Base-by-base conservation (phyloP, 352 stramenopile genomes). In the Phytopythium cucurbitacearum region DNA sequence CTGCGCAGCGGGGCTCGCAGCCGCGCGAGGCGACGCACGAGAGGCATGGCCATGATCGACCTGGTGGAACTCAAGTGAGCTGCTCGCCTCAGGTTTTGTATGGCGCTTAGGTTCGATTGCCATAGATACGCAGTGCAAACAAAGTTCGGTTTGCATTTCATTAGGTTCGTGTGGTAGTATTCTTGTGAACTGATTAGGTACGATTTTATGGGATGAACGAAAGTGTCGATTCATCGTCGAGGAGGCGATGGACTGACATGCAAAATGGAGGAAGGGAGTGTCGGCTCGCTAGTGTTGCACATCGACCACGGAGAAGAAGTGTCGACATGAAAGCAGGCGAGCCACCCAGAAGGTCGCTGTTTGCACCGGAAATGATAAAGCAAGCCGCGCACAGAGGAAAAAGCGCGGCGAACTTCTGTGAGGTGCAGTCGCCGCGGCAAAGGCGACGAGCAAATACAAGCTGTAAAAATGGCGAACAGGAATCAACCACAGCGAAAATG, bases 251-350 rank as follows among this genome's bases (percentile, higher is more conserved):
- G 21, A n/a, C 5, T 11, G 43, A 3, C 5, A 12, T 48, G 43
- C 34, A 47, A 28, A 47, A 15, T 6, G 35, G 35, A 38, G 35
- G 13, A n/a, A 5, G 54, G 41, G 38, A 76, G 21, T 84, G 59
- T 84, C 35, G 63, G 69, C 70, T 71, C 67, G 65, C 73, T 75
- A 80, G 69, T 80, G 73, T 84, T 84, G 70, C 73, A 80, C 67
- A 69, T 64, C 59, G 67, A 67, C 64, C 69, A 80, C 57, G 61
- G 70, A 73, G 57, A 40, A 65, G 53, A 49, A 63, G 60, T 64
- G 59, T 52, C 65, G 53, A 73, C 60, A 65, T 80, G 73, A 84
- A 84, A 84, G 73, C 73, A 84, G 67, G 73, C 73, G 59, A 76
- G 69, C 71, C 37, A 28, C 21, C 21, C 21, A 28, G 21, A 28